Evolutionary conservation across 306 rosid species (phyloP).

Genomic region (Cucumis cinereus): DNA sequence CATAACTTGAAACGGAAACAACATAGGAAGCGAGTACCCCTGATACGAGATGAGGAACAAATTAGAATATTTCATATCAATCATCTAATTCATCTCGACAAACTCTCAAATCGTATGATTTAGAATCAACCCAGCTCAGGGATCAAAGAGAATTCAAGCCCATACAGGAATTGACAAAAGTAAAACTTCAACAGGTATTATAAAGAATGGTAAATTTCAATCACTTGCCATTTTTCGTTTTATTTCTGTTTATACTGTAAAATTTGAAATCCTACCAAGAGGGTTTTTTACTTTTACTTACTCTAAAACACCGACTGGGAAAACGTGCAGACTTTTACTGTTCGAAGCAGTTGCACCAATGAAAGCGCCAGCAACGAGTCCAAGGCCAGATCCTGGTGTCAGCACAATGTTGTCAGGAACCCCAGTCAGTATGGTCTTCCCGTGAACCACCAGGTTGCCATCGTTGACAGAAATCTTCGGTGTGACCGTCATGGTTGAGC

Average conservation of each 20-base stretch:
- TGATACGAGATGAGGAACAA: background rate
- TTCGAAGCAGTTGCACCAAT: constrained; percentile 71
- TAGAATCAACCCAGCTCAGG: background rate
- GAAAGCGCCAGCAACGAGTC: constrained; percentile 64
- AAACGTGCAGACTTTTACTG: constrained; percentile 72
- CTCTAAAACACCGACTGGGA: constrained; percentile 77
- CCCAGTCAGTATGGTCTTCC: constrained; percentile 69
- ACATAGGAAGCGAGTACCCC: constrained; percentile 77
- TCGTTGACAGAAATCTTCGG: constrained; percentile 51
- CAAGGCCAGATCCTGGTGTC: constrained; percentile 49
- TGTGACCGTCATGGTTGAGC: constrained; percentile 66
- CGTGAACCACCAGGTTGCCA: constrained; percentile 78
- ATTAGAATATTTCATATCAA: background rate
- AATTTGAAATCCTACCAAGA: too few relatives aligned
- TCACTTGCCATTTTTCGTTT: background rate
- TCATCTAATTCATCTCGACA: background rate
- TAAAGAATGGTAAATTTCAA: background rate
- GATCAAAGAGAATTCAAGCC: background rate
- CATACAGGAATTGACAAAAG: background rate
- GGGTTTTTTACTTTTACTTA: constrained; percentile 21
- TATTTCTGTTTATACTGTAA: background rate
- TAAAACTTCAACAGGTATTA: background rate
- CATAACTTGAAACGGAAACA: constrained; percentile 91
- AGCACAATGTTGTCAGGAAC: constrained; percentile 71
- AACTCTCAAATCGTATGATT: background rate